Evolutionary conservation across 1,139 yeast genomes (phyloP).

Genomic region (Pichia sorboxylosa): DNA sequence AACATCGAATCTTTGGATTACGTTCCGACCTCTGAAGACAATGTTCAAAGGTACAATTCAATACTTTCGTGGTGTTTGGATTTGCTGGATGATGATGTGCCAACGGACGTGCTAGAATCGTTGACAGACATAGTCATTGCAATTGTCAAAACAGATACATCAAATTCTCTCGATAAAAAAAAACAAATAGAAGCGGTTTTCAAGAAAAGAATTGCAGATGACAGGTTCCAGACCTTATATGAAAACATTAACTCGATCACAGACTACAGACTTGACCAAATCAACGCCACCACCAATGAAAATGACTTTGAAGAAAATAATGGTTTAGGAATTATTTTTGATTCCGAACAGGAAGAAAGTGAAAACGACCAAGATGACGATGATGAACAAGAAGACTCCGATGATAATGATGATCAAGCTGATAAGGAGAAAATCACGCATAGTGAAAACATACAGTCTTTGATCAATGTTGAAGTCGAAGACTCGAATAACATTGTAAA

Average conservation of each 20-base stretch:
- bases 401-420: constrained; percentile 6
- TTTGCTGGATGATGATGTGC: constrained; percentile 41
- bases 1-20: constrained; percentile 33
- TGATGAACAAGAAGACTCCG: constrained; percentile 21
- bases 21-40: constrained; percentile 38
- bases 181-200: constrained; percentile 36
- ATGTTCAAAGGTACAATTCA: constrained; percentile 32
- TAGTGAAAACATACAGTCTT: neutral
- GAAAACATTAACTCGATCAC: constrained; percentile 43
- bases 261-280: constrained; percentile 40
- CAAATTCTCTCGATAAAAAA: constrained; percentile 29
- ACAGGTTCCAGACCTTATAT: constrained; percentile 41
- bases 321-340: constrained; percentile 34
- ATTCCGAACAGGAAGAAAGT: constrained; percentile 29
- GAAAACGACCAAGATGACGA: constrained; percentile 22
- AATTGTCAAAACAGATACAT: constrained; percentile 39
- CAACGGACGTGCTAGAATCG: constrained; percentile 43
- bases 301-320: constrained; percentile 22
- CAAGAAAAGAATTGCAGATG: constrained; percentile 32
- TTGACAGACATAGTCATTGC: constrained; percentile 60
- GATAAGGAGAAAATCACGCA: neutral
- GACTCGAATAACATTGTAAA: constrained; percentile 14
- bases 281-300: constrained; percentile 15
- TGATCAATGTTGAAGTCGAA: constrained; percentile 7
- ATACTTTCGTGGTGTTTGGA: constrained; percentile 39